Evolutionary conservation across 768 basidiomycete species (phyloP), one percentile per base, ranked within the genome.

Genomic region (Agrocybe praecox): DNA sequence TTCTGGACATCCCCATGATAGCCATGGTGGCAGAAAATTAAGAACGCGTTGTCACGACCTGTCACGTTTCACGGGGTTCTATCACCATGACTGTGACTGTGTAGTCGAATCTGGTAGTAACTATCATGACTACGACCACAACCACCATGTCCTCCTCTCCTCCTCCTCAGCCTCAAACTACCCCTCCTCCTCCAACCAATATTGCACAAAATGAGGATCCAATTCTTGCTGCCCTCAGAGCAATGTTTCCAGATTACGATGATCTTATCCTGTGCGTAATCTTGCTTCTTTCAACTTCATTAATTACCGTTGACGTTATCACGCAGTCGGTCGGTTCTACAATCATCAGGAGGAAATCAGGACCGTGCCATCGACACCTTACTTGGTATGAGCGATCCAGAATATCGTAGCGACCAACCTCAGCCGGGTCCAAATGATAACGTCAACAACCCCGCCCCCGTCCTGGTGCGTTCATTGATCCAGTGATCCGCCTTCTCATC

Each of bases 341-440:
- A 92, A 56, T 88, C 87, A 6, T 88, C 88, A 6, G 66, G 75
- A n/a, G 80, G 86, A 11, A 75, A 90, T 61, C 85, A 92, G 60
- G 90, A 90, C 59, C 80, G 79, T 24, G 92, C 92, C 5, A 80
- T 94, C 53, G 92, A 94, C 63, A 73, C 79, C 1, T 77, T 95
- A 9, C 80, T 95, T 7, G 88, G 87, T 10, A 94, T 95, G 92
- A 92, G 81, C 71, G 93, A 95, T 72, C 92, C 92, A 1, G 79
- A 86, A 7, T 93, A 89, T 65, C 78, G 67, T 54, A 71, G 73
- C 46, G 77, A 85, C 3, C 67, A 76, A 14, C 62, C 57, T 60
- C 46, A 63, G 23, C 48, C 45, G 6, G 62, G 52, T n/a, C 56
- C 58, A 40, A 40, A 40, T n/a, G 36, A 40, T 40, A 40, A 40